Conservation (phyloP, 345 rosid genomes). For the Hibiscus syriacus region DNA sequence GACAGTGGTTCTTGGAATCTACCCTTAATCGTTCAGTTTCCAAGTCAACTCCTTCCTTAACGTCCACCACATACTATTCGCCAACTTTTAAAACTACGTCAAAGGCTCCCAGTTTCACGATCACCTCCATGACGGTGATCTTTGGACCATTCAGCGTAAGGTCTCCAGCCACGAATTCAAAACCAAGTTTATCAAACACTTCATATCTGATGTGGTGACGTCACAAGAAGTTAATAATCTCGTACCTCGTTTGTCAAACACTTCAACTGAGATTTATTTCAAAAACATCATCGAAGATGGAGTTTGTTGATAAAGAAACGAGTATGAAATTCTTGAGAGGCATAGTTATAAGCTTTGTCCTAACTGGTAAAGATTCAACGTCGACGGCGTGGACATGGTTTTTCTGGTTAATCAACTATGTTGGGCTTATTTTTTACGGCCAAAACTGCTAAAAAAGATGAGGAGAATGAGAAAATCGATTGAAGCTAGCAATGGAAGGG, state of each 20-base stretch:
- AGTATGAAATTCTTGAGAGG: constrained; percentile 43
- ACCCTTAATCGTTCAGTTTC: constrained; percentile 34
- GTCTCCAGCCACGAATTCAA: constrained; percentile 45
- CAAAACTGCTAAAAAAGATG: too few relatives aligned
- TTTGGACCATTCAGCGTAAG: constrained; percentile 41
- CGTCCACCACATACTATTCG: constrained; percentile 34
- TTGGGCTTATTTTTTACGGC: too few relatives aligned
- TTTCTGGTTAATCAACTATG: too few relatives aligned
- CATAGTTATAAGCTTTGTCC: constrained; percentile 41
- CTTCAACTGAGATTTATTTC: constrained; percentile 35
- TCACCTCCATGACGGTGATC: constrained; percentile 35
- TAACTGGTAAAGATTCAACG: too few relatives aligned
- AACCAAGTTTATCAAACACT: too few relatives aligned
- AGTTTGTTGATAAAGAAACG: constrained; percentile 20
- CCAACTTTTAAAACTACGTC: too few relatives aligned
- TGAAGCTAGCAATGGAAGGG: too few relatives aligned
- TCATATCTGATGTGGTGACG: constrained; percentile 29
- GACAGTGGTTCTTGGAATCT: too few relatives aligned
- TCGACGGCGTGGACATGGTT: too few relatives aligned
- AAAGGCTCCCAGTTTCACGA: too few relatives aligned
- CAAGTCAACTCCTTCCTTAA: constrained; percentile 31
- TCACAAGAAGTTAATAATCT: constrained; percentile 20
- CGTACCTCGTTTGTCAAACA: constrained; percentile 20
- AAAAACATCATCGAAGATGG: constrained; percentile 14
- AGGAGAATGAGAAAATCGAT: too few relatives aligned